Evolutionary conservation across 2,329 filamentous ascomycete species (phyloP), one percentile per base, ranked within the genome.

Genomic region (Fusarium luffae): DNA sequence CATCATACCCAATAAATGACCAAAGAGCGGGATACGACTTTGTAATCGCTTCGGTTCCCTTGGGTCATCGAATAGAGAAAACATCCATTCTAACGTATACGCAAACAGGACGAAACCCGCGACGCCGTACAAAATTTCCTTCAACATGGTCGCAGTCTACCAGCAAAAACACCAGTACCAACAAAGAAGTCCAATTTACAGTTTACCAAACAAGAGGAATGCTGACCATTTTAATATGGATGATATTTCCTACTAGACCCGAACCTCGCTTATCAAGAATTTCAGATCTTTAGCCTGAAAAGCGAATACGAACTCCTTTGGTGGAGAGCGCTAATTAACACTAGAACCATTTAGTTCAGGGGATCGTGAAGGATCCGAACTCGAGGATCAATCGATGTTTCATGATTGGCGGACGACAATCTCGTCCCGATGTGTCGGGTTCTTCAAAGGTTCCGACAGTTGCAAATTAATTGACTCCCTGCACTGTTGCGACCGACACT

Each of bases 1-100:
- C 3, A 73, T 48, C 62, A 73, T 59, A 4, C 71, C 71, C 9
- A 69, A 32, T 2, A 73, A 6, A 10, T 74, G 71, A 1, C 72
- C 72, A 42, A 74, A 54, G 13, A 74, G 42, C 2, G 72, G 72
- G 13, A 74, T 54, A 12, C 37, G 59, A 1, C 69, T 44, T 4
- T 58, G 66, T 0, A 74, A 16, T 12, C 71, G 59, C 10, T 60
- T 63, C 1, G 72, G 72, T 11, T 74, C 72, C 1, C 65, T 44
- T 2, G 70, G 56, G 43, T 74, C 71, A 16, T 74, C 71, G 13
- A 70, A 66, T 0, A 74, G 43, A 0, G 52, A 57, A 3, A 74
- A 28, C 4, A 66, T 41, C 63, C 69, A 69, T 59, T 74, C 71
- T 42, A 37, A 14, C 7, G 57, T 55, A 3, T 69, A 73, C 7